Percentiles rank a stretch among this genome's conserved stretches.
phyloP scores from a whole-genome alignment of 441 rosid species.

The Lagerstroemia fauriei region DNA sequence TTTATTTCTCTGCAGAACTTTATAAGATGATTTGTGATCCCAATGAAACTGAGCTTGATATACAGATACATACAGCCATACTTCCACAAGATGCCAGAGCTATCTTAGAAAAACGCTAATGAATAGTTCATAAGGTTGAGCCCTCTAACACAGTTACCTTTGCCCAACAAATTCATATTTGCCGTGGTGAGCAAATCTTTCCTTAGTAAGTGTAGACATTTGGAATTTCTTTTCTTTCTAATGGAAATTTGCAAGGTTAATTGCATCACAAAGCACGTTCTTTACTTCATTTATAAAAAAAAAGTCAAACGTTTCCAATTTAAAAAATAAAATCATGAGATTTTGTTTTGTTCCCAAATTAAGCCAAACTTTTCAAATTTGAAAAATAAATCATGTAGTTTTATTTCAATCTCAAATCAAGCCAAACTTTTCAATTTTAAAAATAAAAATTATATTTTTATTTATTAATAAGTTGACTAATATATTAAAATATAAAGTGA shows the following conservation, averaged over 20 bases:
- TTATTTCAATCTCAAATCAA: too few species aligned
- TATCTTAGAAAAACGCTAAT: conserved; percentile 65
- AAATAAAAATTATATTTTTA: too few species aligned
- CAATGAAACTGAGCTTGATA: conserved; percentile 87
- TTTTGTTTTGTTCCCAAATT: too few species aligned
- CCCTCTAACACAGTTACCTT: background rate
- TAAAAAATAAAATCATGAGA: too few species aligned
- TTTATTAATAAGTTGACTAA: too few species aligned
- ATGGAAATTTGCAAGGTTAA: background rate
- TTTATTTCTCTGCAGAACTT: conserved; percentile 56
- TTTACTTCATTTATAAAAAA: too few species aligned
- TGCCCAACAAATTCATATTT: background rate
- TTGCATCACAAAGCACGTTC: too few species aligned
- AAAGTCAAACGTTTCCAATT: too few species aligned
- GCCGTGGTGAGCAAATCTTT: background rate
- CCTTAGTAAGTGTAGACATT: background rate
- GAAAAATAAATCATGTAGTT: too few species aligned
- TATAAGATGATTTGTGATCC: conserved; percentile 99
- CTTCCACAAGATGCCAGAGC: conserved; percentile 95
- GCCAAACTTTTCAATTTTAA: too few species aligned
- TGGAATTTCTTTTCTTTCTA: background rate
- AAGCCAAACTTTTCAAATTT: too few species aligned
- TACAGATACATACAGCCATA: conserved; percentile 79
- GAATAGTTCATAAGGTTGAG: conserved; percentile 57
- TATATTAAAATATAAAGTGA: too few species aligned